Evolutionary conservation across 768 basidiomycete species (phyloP), one percentile per base, ranked within the genome.

Genomic region (Hericium coralloides): DNA sequence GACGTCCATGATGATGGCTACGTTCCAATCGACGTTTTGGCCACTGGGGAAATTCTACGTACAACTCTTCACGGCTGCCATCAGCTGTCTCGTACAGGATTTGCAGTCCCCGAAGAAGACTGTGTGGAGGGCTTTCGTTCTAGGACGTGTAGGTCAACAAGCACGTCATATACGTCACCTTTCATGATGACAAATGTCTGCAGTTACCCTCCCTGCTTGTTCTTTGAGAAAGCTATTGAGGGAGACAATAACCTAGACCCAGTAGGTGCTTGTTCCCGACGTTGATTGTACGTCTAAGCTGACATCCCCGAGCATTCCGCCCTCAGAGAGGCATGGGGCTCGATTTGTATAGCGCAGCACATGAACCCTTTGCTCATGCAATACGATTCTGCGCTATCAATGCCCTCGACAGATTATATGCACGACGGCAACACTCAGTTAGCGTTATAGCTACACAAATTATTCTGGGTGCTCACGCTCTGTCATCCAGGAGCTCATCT

Each of bases 81-180:
- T 87, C 58, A 78, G 77, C 7, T 86, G 81, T 62, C 71, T 90
- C 20, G 75, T 80, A 1, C 83, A 87, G 65, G 79, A 69, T 52
- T 64, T 70, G 14, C 65, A 73, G 4, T 59, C 66, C 50, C 59
- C 68, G 55, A 60, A 72, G 61, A 60, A 68, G 64, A 57, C 70
- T 54, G 60, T 67, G 48, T 92, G 88, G 89, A 80, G 79, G 60
- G 76, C 82, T 18, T 91, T 90, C 64, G 75, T 88, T 18, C 70
- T 87, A 55, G 84, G 87, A 39, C 78, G 89, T 54, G 89, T 91
- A 70, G 63, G 84, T 52, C 17, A 38, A 60, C 38, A 54, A 51
- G 31, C 57, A 20, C 38, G 59, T 55, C 39, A 12, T 36, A 18
- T 14, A 39, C 25, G 6, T 20, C 58, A 36, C n/a, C 36, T 55